Base-by-base conservation (phyloP, 164 flowering plant genomes). In the Macadamia integrifolia region DNA sequence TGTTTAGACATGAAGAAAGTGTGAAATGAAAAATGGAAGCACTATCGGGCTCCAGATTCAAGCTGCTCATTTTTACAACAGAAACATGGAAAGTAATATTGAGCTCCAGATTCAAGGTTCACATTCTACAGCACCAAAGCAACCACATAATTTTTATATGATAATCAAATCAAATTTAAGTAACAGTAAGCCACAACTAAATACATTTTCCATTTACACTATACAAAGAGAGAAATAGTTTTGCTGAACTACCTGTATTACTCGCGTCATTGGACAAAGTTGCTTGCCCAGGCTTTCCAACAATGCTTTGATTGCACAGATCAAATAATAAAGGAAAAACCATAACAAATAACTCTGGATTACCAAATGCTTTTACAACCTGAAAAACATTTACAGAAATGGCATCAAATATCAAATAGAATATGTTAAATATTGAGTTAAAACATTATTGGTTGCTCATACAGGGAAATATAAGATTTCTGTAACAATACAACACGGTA, bases 291-390 rank as follows among this genome's bases (percentile, higher is more conserved):
- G 85, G 70, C 72, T 78, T 84, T n/a, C 55, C 65, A n/a, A 52
- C 58, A 68, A 70, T 69, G 23, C 71, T 77, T 14, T 83, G 79
- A 66, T 70, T 81, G 78, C 87, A 87, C 75, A 82, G 84, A 56
- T 89, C 97, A 69, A 76, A 76, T 56, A 94, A 69, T 64, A 81
- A 59, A 9, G 97, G 99, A 60, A 90, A 86, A 66, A 80, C 79
- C 64, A 72, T 58, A 55, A 76, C 79, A 67, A 90, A 90, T 80
- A 89, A 88, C 63, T 86, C 87, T 57, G 97, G 92, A 74, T 76
- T 71, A 18, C 84, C 78, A 77, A 94, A 92, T 53, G 97, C 92
- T 78, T 83, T 81, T 65, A 94, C 75, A 57, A 90, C 89, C 99
- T 94, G 84, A 60, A 80, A 80, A 70, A 15, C 40, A 64, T 43